A percentile compares a stretch with the other conserved stretches of the same genome.
Evolutionary conservation across 164 flowering plant species (phyloP).

Genomic region (Malania oleifera): DNA sequence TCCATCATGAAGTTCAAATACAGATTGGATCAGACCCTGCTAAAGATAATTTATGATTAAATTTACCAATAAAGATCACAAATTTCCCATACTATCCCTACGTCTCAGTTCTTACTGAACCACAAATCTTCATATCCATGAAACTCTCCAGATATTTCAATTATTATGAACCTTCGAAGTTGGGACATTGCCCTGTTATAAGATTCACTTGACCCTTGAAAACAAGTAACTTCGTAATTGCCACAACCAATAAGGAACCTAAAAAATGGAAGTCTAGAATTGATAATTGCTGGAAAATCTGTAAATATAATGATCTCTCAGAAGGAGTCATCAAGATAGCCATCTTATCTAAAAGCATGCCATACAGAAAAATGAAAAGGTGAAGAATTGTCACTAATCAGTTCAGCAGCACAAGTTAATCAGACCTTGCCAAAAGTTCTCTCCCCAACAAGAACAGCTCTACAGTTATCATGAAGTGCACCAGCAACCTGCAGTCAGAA

Average conservation of each 20-base stretch:
- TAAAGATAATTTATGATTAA: not conserved
- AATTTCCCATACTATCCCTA: too few species aligned
- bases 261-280: too few species aligned
- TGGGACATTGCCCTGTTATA: too few species aligned
- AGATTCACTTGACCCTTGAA: too few species aligned
- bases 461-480: slow-evolving; percentile 96
- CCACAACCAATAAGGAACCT: too few species aligned
- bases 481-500: slow-evolving; percentile 71
- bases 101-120: not conserved
- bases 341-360: not conserved
- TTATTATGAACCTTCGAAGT: too few species aligned
- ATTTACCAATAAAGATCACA: not conserved
- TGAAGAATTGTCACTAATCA: not conserved
- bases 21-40: slow-evolving; percentile 94
- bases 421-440: slow-evolving; percentile 90
- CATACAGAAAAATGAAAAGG: not conserved
- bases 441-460: slow-evolving; percentile 94
- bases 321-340: too few species aligned
- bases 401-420: not conserved
- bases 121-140: not conserved
- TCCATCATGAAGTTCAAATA: slow-evolving; percentile 91
- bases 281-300: too few species aligned
- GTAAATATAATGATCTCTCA: too few species aligned
- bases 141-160: too few species aligned
- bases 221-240: too few species aligned